These are phyloP conservation scores for Cyberlindnera maclurae DNA, from an alignment of 805 yeast genomes.

Conservation along the genomic window DNA sequence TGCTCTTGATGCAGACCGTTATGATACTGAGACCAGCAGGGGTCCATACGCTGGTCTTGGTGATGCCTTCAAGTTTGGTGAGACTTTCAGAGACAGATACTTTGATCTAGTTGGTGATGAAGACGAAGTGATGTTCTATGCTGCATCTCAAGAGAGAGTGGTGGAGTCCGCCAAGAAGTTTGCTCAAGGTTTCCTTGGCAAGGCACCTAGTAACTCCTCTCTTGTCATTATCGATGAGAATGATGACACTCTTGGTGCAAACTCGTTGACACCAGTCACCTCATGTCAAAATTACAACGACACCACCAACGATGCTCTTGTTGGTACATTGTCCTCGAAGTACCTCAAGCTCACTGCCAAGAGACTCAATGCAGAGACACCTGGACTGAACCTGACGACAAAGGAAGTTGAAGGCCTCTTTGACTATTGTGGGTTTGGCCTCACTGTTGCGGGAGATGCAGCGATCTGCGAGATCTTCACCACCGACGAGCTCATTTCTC, in stretches of 20 bases:
- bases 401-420: constrained; percentile 36
- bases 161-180: constrained; percentile 48
- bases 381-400: constrained; percentile 33
- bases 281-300: constrained; percentile 36
- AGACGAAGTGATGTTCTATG: constrained; percentile 40
- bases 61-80: constrained; percentile 44
- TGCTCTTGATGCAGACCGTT: constrained; percentile 30
- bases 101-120: constrained; percentile 32
- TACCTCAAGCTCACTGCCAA: constrained; percentile 19
- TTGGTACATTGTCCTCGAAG: constrained; percentile 22
- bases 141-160: constrained; percentile 49
- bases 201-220: constrained; percentile 32
- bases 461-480: constrained; percentile 34
- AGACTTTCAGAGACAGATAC: constrained; percentile 40
- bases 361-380: constrained; percentile 30
- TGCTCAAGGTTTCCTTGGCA: constrained; percentile 46
- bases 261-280: constrained; percentile 45
- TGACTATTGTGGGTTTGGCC: constrained; percentile 43
- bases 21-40: constrained; percentile 45
- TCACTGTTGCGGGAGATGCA: constrained; percentile 35
- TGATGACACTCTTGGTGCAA: constrained; percentile 40
- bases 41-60: constrained; percentile 47
- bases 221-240: constrained; percentile 40
- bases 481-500: constrained; percentile 39
- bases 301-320: constrained; percentile 21